phyloP scores from a whole-genome alignment of 2,329 filamentous ascomycete genomes.

The Pochonia chlamydosporia region DNA sequence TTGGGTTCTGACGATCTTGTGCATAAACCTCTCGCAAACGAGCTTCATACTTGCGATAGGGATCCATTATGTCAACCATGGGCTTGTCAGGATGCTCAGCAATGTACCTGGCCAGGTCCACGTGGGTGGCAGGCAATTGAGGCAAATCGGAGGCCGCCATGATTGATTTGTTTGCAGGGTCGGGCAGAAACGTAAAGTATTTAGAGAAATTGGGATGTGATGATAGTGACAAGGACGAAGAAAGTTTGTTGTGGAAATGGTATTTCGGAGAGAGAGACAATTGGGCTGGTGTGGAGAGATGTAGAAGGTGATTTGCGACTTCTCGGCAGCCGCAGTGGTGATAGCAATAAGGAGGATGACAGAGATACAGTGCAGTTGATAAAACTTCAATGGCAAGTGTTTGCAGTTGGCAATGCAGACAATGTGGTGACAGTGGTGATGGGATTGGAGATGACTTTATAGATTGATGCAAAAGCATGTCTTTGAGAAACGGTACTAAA shows the following conservation, averaged over 20 bases:
- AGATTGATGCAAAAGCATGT: too few relatives aligned
- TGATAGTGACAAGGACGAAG: background rate
- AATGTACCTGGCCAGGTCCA: conserved; percentile 47
- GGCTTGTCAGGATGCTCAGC: conserved; percentile 45
- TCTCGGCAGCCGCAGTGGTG: background rate
- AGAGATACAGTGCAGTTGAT: background rate
- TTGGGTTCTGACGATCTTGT: conserved; percentile 56
- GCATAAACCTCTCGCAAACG: conserved; percentile 62
- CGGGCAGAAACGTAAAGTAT: too few relatives aligned
- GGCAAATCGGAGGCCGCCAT: conserved; percentile 36
- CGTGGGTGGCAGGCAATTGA: conserved; percentile 39
- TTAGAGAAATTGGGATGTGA: background rate
- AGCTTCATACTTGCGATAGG: conserved; percentile 63
- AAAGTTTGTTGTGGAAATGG: too few relatives aligned
- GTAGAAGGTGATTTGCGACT: too few relatives aligned
- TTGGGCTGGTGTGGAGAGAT: too few relatives aligned
- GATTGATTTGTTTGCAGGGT: conserved; percentile 9
- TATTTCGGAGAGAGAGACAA: too few relatives aligned
- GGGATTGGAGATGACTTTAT: background rate
- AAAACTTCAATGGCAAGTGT: background rate
- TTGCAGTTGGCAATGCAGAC: background rate
- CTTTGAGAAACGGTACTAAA: too few relatives aligned
- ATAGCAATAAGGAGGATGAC: background rate
- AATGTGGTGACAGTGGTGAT: background rate
- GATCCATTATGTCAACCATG: conserved; percentile 53